phyloP scores from a whole-genome alignment of 345 rosid species.

The Hevea brasiliensis region DNA sequence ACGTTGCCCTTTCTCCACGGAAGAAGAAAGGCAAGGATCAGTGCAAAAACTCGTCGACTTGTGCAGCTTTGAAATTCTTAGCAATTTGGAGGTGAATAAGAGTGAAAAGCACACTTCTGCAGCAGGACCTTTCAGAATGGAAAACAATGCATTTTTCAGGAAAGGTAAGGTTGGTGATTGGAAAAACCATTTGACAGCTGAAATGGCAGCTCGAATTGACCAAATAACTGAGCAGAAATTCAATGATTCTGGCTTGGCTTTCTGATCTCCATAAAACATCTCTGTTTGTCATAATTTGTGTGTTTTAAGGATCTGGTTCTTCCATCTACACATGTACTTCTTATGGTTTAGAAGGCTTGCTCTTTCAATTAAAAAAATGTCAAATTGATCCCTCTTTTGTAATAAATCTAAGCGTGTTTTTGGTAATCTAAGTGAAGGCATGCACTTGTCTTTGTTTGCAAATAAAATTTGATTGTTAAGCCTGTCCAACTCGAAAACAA shows the following conservation, averaged over 20 bases:
- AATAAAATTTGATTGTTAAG: too few species aligned
- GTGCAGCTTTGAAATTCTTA: background rate
- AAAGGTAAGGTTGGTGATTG: constrained; percentile 7
- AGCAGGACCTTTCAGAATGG: background rate
- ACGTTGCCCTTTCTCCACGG: background rate
- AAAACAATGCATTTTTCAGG: background rate
- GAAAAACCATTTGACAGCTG: constrained; percentile 2
- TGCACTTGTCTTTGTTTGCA: too few species aligned
- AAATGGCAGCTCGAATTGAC: background rate
- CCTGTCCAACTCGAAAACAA: too few species aligned
- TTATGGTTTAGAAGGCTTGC: too few species aligned
- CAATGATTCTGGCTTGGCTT: background rate
- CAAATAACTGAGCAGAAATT: background rate
- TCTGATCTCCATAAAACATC: too few species aligned
- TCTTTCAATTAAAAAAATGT: too few species aligned
- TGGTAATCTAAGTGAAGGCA: too few species aligned
- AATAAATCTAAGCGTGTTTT: too few species aligned
- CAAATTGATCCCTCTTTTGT: too few species aligned
- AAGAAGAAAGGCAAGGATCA: background rate
- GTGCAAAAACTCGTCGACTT: background rate
- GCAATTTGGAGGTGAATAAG: constrained; percentile 5
- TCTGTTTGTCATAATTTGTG: too few species aligned
- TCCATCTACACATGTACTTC: too few species aligned
- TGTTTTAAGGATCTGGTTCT: too few species aligned
- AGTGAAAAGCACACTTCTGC: background rate